Evolutionary conservation across 306 rosid species (phyloP).

Genomic region (Dryas octopetala): DNA sequence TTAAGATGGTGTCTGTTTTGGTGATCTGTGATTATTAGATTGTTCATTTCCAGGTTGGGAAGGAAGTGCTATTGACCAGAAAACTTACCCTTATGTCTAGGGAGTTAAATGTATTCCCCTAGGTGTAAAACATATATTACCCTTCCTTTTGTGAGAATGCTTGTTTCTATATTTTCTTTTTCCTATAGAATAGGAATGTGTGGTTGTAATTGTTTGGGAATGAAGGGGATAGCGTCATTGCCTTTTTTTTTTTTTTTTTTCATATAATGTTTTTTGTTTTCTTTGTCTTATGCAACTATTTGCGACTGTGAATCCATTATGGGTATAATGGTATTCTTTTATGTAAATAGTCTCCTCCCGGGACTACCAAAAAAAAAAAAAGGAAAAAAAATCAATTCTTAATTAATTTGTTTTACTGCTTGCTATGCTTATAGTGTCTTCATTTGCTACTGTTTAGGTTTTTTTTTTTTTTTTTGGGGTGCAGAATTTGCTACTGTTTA

Average conservation of each 20-base stretch:
- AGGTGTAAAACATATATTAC: slow-evolving; percentile 24
- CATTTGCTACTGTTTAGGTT: too few relatives aligned
- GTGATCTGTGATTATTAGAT: slow-evolving; percentile 38
- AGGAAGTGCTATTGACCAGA: slow-evolving; percentile 29
- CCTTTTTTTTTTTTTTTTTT: slow-evolving; percentile 16
- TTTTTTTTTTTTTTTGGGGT: too few relatives aligned
- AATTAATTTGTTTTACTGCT: too few relatives aligned
- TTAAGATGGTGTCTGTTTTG: slow-evolving; percentile 23
- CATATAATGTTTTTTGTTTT: not conserved
- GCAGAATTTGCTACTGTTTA: too few relatives aligned
- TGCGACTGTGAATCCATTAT: slow-evolving; percentile 35
- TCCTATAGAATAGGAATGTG: slow-evolving; percentile 45
- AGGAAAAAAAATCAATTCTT: too few relatives aligned
- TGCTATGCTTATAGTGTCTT: too few relatives aligned
- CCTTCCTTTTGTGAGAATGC: slow-evolving; percentile 34
- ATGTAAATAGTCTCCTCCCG: slow-evolving; percentile 35
- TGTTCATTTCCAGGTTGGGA: slow-evolving; percentile 18
- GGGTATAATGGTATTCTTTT: slow-evolving; percentile 47
- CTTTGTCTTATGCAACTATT: slow-evolving; percentile 18
- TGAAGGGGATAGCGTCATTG: slow-evolving; percentile 37
- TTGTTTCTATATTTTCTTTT: slow-evolving; percentile 30
- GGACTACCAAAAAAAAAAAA: slow-evolving; percentile 2
- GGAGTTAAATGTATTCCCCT: slow-evolving; percentile 33
- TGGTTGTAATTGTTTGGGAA: slow-evolving; percentile 56
- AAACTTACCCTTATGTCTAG: slow-evolving; percentile 29